A percentile compares a stretch with the other conserved stretches of the same genome.
These are phyloP conservation scores for Dendrocalamus sinicus DNA, from an alignment of 176 grass and related monocot species.

Conservation along the genomic window DNA sequence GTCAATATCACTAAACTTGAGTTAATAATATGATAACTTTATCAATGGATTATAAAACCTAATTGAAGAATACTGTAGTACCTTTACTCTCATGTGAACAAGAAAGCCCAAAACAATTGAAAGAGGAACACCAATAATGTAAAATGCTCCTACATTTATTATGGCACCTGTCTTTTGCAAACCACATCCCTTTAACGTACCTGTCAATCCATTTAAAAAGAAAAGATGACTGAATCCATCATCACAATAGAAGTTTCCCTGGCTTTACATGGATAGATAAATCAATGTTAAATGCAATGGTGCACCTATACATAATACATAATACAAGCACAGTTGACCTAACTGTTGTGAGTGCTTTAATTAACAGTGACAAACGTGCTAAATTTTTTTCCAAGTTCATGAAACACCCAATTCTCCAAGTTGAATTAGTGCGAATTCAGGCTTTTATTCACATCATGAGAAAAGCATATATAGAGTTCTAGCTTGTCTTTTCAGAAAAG, in stretches of 20 bases:
- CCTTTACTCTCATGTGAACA: slow-evolving; percentile 25
- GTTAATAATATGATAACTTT: too few species aligned
- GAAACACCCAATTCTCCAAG: not conserved
- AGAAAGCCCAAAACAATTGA: slow-evolving; percentile 16
- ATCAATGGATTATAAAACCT: not conserved
- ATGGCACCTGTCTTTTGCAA: slow-evolving; percentile 24
- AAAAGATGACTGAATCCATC: not conserved
- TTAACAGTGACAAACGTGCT: not conserved
- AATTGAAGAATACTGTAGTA: not conserved
- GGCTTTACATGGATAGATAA: not conserved
- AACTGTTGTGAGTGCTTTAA: not conserved
- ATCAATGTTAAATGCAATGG: not conserved
- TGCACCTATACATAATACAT: too few species aligned
- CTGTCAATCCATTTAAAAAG: not conserved
- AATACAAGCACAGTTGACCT: not conserved
- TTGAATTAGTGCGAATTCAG: not conserved
- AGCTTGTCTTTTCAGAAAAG: not conserved
- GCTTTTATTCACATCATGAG: not conserved
- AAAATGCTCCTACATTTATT: slow-evolving; percentile 3
- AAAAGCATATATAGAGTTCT: not conserved
- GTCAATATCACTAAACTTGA: not conserved
- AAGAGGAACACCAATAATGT: slow-evolving; percentile 28
- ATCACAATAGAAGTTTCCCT: not conserved
- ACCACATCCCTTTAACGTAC: slow-evolving; percentile 19
- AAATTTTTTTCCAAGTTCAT: not conserved